phyloP scores from a whole-genome alignment of 257 asterid genomes.

The Ehretia macrophylla region DNA sequence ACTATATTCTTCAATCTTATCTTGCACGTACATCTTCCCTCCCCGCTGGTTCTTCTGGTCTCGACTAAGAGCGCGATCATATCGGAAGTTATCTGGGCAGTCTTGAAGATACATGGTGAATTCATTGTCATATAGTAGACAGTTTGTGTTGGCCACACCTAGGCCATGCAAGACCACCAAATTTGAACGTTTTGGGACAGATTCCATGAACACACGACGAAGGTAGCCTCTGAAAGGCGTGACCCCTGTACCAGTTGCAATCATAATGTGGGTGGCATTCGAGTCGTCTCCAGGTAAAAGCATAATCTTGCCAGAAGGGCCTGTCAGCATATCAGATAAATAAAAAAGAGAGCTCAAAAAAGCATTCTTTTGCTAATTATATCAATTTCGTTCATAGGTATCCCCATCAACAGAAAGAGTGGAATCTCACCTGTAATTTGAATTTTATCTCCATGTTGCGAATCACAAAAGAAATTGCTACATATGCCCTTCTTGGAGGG shows the following conservation, averaged over 20 bases:
- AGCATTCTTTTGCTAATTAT: too few species aligned
- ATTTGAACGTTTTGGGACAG: constrained; percentile 74
- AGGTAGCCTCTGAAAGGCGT: constrained; percentile 94
- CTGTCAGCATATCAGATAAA: constrained; percentile 29
- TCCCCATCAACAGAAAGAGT: too few species aligned
- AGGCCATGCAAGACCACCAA: constrained; percentile 96
- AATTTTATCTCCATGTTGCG: constrained; percentile 87
- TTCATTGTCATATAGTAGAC: constrained; percentile 83
- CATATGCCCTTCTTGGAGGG: constrained; percentile 83
- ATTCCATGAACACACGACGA: constrained; percentile 95
- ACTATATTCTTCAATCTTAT: constrained; percentile 91
- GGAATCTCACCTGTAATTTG: constrained; percentile 58
- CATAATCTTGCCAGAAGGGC: constrained; percentile 98
- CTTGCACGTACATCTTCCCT: constrained; percentile 98
- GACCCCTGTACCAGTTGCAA: constrained; percentile 95
- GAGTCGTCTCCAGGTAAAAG: constrained; percentile 88
- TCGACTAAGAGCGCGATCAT: constrained; percentile 82
- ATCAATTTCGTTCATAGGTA: too few species aligned
- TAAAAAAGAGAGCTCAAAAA: background rate
- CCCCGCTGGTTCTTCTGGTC: constrained; percentile 83
- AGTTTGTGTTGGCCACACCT: constrained; percentile 87
- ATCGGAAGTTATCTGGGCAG: constrained; percentile 76
- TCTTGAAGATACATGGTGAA: constrained; percentile 69
- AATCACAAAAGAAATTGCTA: constrained; percentile 81
- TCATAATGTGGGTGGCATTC: constrained; percentile 89